Conservation (phyloP, 2,329 filamentous ascomycete genomes). For the Lachnellula cervina region DNA sequence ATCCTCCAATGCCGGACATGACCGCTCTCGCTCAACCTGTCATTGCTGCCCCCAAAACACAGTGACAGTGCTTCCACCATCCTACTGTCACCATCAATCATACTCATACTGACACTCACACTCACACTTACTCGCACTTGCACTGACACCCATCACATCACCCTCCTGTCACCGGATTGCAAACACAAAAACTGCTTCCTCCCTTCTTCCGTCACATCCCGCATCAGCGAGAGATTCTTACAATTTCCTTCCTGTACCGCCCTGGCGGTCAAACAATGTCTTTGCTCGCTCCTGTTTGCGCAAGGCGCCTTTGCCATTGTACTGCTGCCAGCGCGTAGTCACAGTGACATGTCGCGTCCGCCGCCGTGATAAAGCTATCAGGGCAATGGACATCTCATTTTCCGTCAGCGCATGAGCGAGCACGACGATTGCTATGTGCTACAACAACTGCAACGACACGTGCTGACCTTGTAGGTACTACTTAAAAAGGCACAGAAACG, state of each 20-base stretch:
- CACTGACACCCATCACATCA: not conserved
- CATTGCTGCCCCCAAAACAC: no score
- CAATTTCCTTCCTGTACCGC: conserved; percentile 10
- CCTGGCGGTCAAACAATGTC: conserved; percentile 25
- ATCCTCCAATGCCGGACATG: conserved; percentile 19
- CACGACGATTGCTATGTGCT: conserved; percentile 22
- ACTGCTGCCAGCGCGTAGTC: conserved; percentile 15
- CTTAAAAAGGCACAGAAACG: conserved; percentile 28
- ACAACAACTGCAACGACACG: conserved; percentile 32
- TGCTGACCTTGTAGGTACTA: conserved; percentile 32
- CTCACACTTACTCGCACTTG: no score
- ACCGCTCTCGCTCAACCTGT: conserved; percentile 18
- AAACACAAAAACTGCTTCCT: conserved; percentile 26
- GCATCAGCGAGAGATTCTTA: not conserved
- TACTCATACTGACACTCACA: not conserved
- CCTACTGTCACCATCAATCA: not conserved
- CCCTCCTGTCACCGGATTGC: conserved; percentile 25
- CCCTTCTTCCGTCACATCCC: conserved; percentile 25
- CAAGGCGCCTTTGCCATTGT: not conserved
- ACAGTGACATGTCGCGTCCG: conserved; percentile 19
- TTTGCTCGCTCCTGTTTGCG: conserved; percentile 21
- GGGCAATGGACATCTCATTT: conserved; percentile 19
- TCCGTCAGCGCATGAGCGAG: conserved; percentile 22
- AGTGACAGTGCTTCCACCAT: not conserved
- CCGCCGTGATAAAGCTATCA: conserved; percentile 4